Base-by-base conservation (phyloP, 2,329 filamentous ascomycete species). In the Aspergillus fumigatiaffinis region DNA sequence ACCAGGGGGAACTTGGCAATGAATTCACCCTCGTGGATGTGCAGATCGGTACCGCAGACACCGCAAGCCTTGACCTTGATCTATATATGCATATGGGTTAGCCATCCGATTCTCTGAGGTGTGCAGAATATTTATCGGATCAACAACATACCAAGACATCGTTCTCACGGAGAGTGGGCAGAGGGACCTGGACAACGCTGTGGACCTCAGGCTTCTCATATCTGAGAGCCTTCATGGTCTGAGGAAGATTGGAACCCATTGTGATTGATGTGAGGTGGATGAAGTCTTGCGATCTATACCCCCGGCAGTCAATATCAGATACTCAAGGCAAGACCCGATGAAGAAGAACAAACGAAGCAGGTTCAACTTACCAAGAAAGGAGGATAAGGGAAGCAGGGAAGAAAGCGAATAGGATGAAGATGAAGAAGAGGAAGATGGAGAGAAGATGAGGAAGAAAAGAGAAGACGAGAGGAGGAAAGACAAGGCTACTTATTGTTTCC, bases 21-120 rank as follows among this genome's bases (percentile, higher is more conserved):
- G 64, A 89, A 89, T 74, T 89, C 86, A 67, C 87, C 87, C 71
- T 88, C 84, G 68, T 89, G 86, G 56, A 77, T 73, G 53, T 71
- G 75, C 70, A 76, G 67, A 73, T 82, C 81, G 62, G 81, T 84
- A 63, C 82, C 82, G 64, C 84, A 87, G 60, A 87, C 83, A 77
- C 84, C 84, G 64, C 83, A 86, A 55, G 83, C 86, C 75, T 87
- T 87, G 68, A 88, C 85, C 75, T 88, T 86, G 73, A 87, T 74
- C 77, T 81, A 51, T n/a, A 49, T 29, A 52, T 12, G 20, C n/a
- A 29, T 25, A 28, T n/a, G 21, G 14, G 38, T 28, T 4, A 26
- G 28, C 21, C 25, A 29, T 25, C 32, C 28, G 23, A 32, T 21
- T 7, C 4, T 8, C 4, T 8, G 35, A 4, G n/a, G 28, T 41